phyloP scores from a whole-genome alignment of 78 protist species.

The Isochrysis galbana region DNA sequence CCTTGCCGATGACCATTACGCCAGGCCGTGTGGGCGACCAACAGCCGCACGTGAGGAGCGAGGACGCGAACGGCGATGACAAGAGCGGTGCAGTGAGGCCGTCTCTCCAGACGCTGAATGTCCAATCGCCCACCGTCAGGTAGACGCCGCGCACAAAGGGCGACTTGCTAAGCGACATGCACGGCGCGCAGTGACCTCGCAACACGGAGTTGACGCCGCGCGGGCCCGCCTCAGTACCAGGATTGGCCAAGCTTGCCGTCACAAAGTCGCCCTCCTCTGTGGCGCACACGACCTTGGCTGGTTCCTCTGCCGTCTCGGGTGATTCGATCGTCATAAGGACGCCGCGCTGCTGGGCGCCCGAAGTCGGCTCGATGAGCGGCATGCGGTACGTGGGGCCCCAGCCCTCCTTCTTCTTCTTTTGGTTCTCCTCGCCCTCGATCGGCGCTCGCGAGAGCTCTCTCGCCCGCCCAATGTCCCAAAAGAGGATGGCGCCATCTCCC shows the following conservation, averaged over 20 bases:
- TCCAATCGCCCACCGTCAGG: constrained; percentile 44
- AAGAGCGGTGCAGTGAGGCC: neutral
- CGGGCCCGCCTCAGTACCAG: neutral
- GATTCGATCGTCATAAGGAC: neutral
- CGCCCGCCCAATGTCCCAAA: constrained; percentile 34
- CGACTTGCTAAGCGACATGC: constrained; percentile 21
- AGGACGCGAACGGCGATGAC: neutral
- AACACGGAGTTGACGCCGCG: neutral
- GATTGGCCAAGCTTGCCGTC: neutral
- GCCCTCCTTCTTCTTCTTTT: neutral
- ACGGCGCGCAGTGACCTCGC: constrained; percentile 18
- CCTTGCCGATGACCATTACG: neutral
- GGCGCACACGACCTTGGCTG: neutral
- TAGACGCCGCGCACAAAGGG: constrained; percentile 20
- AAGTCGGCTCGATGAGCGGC: neutral
- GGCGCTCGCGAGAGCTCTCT: neutral
- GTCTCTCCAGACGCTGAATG: neutral
- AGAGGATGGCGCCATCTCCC: neutral
- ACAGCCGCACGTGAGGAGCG: neutral
- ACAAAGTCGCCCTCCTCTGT: constrained; percentile 25
- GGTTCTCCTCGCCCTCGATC: neutral
- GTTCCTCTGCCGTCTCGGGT: neutral
- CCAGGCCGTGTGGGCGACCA: constrained; percentile 38
- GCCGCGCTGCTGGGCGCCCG: neutral
- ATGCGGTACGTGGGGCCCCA: constrained; percentile 6